These are phyloP conservation scores for Talaromyces marneffei DNA, from an alignment of 2,329 filamentous ascomycete species.

Conservation along the genomic window DNA sequence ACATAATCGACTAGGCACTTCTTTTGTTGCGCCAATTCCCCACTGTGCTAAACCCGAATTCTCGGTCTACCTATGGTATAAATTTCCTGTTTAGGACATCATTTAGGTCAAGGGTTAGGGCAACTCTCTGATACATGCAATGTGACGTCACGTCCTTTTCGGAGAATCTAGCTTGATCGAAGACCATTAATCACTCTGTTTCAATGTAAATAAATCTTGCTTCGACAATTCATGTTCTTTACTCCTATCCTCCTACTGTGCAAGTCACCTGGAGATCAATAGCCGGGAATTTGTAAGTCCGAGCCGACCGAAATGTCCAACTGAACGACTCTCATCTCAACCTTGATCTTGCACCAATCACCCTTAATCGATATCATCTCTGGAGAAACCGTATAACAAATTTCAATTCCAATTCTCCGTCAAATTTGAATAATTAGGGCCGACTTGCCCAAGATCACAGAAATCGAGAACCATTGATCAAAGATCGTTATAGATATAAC, in stretches of 20 bases:
- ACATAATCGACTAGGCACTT: too few relatives aligned
- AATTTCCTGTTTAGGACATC: background rate
- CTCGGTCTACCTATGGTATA: too few relatives aligned
- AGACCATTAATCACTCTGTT: background rate
- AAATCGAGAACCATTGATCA: background rate
- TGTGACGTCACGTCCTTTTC: background rate
- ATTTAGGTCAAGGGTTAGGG: background rate
- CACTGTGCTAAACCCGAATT: too few relatives aligned
- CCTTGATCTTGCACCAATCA: background rate
- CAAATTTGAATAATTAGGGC: background rate
- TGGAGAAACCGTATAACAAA: background rate
- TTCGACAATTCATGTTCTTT: background rate
- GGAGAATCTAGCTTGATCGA: background rate
- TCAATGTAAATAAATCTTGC: background rate
- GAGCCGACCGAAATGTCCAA: background rate
- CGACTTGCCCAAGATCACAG: background rate
- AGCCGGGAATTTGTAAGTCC: background rate
- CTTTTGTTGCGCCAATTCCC: too few relatives aligned
- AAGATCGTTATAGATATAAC: background rate
- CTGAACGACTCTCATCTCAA: background rate
- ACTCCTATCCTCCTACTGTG: background rate
- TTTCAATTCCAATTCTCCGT: background rate
- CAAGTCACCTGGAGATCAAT: background rate
- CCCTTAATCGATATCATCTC: background rate
- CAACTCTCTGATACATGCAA: background rate